Evolutionary conservation across 768 basidiomycete species (phyloP).

Genomic region (Tephrocybe sp.): DNA sequence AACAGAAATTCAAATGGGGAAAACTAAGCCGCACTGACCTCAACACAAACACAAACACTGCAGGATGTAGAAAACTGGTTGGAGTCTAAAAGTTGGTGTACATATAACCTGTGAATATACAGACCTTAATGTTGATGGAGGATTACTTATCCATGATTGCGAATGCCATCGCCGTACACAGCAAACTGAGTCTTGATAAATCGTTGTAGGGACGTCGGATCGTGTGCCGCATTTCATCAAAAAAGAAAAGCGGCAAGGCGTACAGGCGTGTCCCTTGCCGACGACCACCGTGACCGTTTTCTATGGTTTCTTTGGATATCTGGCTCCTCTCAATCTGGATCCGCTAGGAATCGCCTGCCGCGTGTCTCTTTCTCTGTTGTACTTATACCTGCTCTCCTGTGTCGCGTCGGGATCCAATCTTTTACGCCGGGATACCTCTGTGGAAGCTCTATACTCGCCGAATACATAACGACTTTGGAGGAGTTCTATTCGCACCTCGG

Average conservation of each 20-base stretch:
- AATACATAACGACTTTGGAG: slow-evolving; percentile 8
- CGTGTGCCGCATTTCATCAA: too few relatives aligned
- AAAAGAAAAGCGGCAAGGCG: not conserved
- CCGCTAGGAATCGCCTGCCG: slow-evolving; percentile 1
- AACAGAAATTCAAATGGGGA: too few relatives aligned
- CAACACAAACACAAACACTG: too few relatives aligned
- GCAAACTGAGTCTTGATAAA: too few relatives aligned
- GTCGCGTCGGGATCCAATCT: slow-evolving; percentile 1
- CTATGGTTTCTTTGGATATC: slow-evolving; percentile 10
- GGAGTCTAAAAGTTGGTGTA: too few relatives aligned
- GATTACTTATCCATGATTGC: too few relatives aligned
- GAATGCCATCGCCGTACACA: too few relatives aligned
- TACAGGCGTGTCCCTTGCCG: slow-evolving; percentile 12
- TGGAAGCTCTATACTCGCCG: slow-evolving; percentile 10
- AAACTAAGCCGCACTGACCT: too few relatives aligned
- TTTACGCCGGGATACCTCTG: slow-evolving; percentile 3
- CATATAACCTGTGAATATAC: too few relatives aligned
- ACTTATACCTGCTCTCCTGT: slow-evolving; percentile 7
- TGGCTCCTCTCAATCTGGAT: not conserved
- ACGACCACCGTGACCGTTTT: slow-evolving; percentile 8
- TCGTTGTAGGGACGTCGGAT: too few relatives aligned
- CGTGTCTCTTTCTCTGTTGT: not conserved
- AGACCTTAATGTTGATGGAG: too few relatives aligned
- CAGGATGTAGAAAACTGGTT: too few relatives aligned
- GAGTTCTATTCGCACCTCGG: slow-evolving; percentile 6